Base-by-base conservation (phyloP, 2,329 filamentous ascomycete species). In the Colletotrichum sp. region DNA sequence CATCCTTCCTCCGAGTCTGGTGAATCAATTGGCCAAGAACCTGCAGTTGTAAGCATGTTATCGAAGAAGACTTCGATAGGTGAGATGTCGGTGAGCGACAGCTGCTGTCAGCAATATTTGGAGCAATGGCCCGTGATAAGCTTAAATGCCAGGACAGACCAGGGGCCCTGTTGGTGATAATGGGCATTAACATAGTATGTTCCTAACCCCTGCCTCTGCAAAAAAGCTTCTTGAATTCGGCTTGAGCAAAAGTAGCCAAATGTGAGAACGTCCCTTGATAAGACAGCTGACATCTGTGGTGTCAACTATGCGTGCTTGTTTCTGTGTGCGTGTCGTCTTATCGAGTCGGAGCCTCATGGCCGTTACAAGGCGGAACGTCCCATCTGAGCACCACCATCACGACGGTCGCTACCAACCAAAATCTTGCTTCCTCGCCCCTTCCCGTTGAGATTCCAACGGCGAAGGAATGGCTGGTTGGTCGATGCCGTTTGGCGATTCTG, bases 71-170 rank as follows among this genome's bases (percentile, higher is more conserved):
- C 21, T 24, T 24, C 18, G 34, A 26, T 18, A 64, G 52, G 52
- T 30, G n/a, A 72, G 15, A 71, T 28, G 24, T 30, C n/a, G 57
- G 68, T 44, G 30, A 72, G 15, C 26, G 57, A 24, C 18, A 30
- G 5, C n/a, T 32, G 57, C 36, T n/a, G 34, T 32, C 60, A 65
- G n/a, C 26, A 72, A 28, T 24, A 21, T 44, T 28, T 21, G 24
- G 13, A 66, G 26, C 34, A 72, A 24, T 65, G 72, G 30, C 18
- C 72, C 30, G 49, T 62, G 69, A 69, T 73, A 52, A 76, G 73
- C 73, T 73, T 69, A 73, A 73, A 39, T 44, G 57, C 28, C 18
- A 18, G 13, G 21, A 16, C 32, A 15, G 69, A 55, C 39, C 24
- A 30, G 63, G 71, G 59, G 26, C 49, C 49, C 49, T 44, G 66